These are phyloP conservation scores for Jacaranda mimosifolia DNA, from an alignment of 257 asterid genomes.

Conservation along the genomic window DNA sequence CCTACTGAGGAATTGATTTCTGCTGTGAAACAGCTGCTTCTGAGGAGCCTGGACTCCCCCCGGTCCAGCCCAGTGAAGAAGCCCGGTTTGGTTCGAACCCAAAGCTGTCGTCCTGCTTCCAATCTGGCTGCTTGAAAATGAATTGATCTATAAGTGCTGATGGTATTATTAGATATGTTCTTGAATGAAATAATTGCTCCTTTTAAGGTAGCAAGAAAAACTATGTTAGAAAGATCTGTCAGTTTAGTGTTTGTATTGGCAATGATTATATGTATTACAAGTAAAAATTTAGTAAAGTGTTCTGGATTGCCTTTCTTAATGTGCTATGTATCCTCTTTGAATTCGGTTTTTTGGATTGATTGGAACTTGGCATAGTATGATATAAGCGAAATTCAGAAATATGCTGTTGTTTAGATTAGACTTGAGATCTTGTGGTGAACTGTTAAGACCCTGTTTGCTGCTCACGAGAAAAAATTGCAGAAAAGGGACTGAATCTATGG, in stretches of 20 bases:
- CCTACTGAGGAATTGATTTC: slow-evolving; percentile 65
- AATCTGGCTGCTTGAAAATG: slow-evolving; percentile 45
- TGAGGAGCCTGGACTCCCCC: slow-evolving; percentile 80
- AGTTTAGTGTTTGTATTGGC: background rate
- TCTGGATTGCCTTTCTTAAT: too few species aligned
- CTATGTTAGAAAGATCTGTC: too few species aligned
- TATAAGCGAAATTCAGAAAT: too few species aligned
- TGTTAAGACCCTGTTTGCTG: too few species aligned
- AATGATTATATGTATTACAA: background rate
- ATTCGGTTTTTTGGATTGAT: background rate
- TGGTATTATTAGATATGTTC: too few species aligned
- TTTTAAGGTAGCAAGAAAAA: background rate
- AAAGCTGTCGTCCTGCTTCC: slow-evolving; percentile 61
- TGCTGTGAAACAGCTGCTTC: slow-evolving; percentile 76
- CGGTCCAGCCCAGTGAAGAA: slow-evolving; percentile 54
- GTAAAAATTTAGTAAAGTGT: too few species aligned
- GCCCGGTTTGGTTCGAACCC: slow-evolving; percentile 49
- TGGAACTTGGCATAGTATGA: too few species aligned
- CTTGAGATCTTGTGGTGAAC: too few species aligned
- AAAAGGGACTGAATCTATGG: background rate
- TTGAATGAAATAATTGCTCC: slow-evolving; percentile 5
- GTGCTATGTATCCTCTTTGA: too few species aligned
- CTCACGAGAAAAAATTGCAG: too few species aligned
- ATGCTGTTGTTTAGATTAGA: too few species aligned
- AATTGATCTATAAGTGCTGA: background rate